Conservation (phyloP, 228 moss, liverwort and hornwort genomes). For the Sphagnum fallax region DNA sequence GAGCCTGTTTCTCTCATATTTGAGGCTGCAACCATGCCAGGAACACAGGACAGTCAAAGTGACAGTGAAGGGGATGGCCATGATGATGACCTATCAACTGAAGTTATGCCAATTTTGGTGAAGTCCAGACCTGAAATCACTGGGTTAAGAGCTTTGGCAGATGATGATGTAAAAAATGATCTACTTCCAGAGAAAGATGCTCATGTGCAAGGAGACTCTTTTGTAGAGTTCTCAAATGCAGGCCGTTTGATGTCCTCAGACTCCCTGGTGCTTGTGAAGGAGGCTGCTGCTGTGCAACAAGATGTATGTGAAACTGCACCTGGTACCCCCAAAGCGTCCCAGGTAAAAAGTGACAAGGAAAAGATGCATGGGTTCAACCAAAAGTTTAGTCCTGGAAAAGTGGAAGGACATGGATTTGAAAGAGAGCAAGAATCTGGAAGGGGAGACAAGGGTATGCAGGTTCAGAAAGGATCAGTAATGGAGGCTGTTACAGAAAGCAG, state of each 20-base stretch:
- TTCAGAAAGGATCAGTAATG: background rate
- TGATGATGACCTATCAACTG: slow-evolving; percentile 1
- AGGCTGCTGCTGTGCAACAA: background rate
- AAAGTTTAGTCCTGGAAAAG: slow-evolving; percentile 17
- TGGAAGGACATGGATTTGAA: slow-evolving; percentile 15
- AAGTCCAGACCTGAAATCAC: slow-evolving; percentile 20
- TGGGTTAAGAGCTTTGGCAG: slow-evolving; percentile 34
- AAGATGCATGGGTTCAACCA: slow-evolving; percentile 5
- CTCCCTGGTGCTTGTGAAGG: background rate
- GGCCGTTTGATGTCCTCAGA: background rate
- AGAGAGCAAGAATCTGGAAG: slow-evolving; percentile 9
- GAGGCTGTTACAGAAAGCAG: slow-evolving; percentile 1
- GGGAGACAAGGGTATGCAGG: slow-evolving; percentile 5
- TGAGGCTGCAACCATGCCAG: slow-evolving; percentile 2
- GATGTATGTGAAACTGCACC: slow-evolving; percentile 5
- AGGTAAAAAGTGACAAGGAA: background rate
- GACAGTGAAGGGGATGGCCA: slow-evolving; percentile 6
- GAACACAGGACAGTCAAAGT: slow-evolving; percentile 10
- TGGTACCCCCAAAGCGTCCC: slow-evolving; percentile 3
- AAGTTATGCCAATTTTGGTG: slow-evolving; percentile 1
- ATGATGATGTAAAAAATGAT: slow-evolving; percentile 14
- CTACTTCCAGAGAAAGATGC: slow-evolving; percentile 4
- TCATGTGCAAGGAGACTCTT: background rate
- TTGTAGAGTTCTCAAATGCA: background rate
- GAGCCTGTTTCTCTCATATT: slow-evolving; percentile 1